Percentiles rank a stretch among this genome's conserved stretches.
phyloP scores from a whole-genome alignment of 2,329 filamentous ascomycete genomes.

The Xylariales sp. region DNA sequence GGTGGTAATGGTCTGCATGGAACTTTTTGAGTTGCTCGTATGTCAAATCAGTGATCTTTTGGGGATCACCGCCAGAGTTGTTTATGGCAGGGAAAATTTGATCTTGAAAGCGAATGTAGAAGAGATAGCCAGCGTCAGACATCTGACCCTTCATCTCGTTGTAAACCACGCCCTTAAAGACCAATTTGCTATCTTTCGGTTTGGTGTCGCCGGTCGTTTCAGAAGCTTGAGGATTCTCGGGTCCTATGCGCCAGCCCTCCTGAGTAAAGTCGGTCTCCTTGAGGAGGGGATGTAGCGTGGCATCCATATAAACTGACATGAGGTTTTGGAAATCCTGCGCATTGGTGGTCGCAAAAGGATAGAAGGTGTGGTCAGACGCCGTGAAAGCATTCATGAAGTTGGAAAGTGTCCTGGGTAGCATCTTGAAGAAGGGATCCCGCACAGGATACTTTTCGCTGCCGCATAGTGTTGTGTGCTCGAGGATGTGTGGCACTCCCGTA shows the following conservation, averaged over 20 bases:
- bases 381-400: constrained; percentile 99
- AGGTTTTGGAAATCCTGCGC: constrained; percentile 92
- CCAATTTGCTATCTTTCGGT: constrained; percentile 62
- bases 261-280: constrained; percentile 92
- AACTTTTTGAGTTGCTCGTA: constrained; percentile 86
- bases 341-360: constrained; percentile 97
- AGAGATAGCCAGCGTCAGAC: constrained; percentile 94
- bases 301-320: constrained; percentile 93
- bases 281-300: constrained; percentile 83
- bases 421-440: constrained; percentile 98
- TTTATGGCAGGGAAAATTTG: constrained; percentile 91
- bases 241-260: constrained; percentile 94
- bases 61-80: constrained; percentile 94
- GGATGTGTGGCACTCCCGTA: constrained; percentile 92
- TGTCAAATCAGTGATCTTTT: constrained; percentile 93
- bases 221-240: constrained; percentile 72
- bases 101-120: constrained; percentile 92
- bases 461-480: constrained; percentile 95
- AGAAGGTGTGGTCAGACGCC: constrained; percentile 92
- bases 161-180: constrained; percentile 98
- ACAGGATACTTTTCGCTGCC: constrained; percentile 98
- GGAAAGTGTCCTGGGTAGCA: constrained; percentile 95
- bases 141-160: constrained; percentile 99
- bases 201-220: constrained; percentile 34
- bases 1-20: constrained; percentile 91